Evolutionary conservation across 2,329 filamentous ascomycete species (phyloP), one percentile per base, ranked within the genome.

Genomic region (Magnaporthiopsis incrustans): DNA sequence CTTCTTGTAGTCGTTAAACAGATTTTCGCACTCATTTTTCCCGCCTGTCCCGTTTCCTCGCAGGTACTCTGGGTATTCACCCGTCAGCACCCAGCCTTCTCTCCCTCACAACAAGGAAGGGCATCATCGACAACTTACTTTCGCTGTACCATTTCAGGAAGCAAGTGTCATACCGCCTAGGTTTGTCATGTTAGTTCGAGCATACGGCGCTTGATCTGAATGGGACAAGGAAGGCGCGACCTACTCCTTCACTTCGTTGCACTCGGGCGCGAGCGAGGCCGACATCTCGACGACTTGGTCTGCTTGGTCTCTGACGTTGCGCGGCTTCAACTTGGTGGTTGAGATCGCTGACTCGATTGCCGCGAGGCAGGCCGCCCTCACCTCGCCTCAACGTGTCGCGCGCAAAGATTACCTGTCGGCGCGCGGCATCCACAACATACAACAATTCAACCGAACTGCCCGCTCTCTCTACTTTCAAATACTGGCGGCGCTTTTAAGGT

Each of bases 141-240:
- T 99, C 95, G 74, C 93, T 97, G 77, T 99, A 99, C 95, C 95
- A 99, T 78, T 97, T 98, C 68, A 99, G 80, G 75, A 99, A 99
- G 79, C 95, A 99, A 63, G 89, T 93, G 76, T 99, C 95, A 74
- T 99, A 99, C 71, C 89, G 91, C 75, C 93, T 97, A 67, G 32
- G 27, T 30, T 27, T 27, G 26, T n/a, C 27, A 18, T 12, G 35
- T 63, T 30, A 27, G n/a, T 58, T 11, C 57, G 32, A 22, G n/a
- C 35, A 53, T 26, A 30, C 32, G 26, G 5, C 64, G 53, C 66
- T 66, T 64, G 70, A 62, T 50, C 27, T 38, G 58, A 62, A 62
- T 61, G 64, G 64, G 18, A 26, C n/a, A 59, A 12, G 11, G 8
- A 33, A 14, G 53, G 27, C 15, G 14, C 35, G 15, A 75, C 87